phyloP scores from a whole-genome alignment of 257 asterid species.

The Penstemon davidsonii region DNA sequence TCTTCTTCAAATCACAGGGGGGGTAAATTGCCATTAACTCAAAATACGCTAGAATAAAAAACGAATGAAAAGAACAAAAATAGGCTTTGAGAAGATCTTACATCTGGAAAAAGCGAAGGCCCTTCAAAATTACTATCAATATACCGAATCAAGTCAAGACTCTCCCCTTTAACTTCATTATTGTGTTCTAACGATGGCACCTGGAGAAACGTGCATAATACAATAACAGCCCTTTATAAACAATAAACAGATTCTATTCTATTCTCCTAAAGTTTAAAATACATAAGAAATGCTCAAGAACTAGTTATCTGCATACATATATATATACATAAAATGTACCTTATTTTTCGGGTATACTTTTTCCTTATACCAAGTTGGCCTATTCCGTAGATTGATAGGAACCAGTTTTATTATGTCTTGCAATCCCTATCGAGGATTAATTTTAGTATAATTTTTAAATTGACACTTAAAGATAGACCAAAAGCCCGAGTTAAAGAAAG shows the following conservation, averaged over 20 bases:
- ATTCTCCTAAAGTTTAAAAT: neutral
- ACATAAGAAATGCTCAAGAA: neutral
- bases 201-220: conserved; percentile 30
- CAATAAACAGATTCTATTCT: neutral
- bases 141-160: conserved; percentile 80
- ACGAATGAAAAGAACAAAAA: neutral
- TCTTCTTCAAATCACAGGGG: too few species aligned
- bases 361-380: conserved; percentile 93
- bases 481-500: conserved; percentile 3
- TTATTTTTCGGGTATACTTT: conserved; percentile 81
- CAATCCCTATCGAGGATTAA: conserved; percentile 53
- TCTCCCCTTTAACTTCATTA: conserved; percentile 80
- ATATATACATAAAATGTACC: conserved; percentile 38
- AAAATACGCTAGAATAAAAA: neutral
- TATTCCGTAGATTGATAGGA: conserved; percentile 71
- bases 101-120: conserved; percentile 75
- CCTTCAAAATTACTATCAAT: conserved; percentile 76
- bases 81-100: conserved; percentile 37
- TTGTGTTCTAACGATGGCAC: conserved; percentile 84
- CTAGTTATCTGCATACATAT: neutral
- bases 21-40: neutral
- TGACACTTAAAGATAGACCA: neutral
- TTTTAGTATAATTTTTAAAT: neutral
- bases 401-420: conserved; percentile 71
- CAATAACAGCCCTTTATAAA: conserved; percentile 2